phyloP scores from a whole-genome alignment of 2,329 filamentous ascomycete genomes.

The Colletotrichum sp. region DNA sequence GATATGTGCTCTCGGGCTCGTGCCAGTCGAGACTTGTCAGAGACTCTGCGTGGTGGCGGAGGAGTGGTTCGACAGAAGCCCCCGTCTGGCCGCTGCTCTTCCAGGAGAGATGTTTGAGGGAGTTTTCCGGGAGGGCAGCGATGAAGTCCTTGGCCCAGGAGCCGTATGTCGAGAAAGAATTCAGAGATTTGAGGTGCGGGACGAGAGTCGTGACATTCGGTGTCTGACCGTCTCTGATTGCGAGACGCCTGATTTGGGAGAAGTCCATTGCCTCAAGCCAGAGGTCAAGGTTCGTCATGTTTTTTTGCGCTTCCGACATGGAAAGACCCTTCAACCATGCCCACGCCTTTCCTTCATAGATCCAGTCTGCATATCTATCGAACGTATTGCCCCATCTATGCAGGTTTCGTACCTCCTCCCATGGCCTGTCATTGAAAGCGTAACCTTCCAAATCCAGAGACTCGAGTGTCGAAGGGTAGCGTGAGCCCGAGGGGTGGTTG shows the following conservation, averaged over 20 bases:
- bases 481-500: not conserved
- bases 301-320: not conserved
- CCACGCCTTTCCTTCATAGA: not conserved
- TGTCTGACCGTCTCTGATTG: not conserved
- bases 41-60: not conserved
- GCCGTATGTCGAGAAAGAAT: not conserved
- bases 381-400: not conserved
- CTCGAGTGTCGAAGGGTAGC: not conserved
- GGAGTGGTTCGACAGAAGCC: not conserved
- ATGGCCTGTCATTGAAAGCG: not conserved
- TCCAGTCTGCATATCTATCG: not conserved
- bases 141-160: not conserved
- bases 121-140: not conserved
- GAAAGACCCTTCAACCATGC: not conserved
- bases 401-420: not conserved
- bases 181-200: not conserved
- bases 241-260: not conserved
- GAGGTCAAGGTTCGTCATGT: conserved; percentile 7
- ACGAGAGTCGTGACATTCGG: not conserved
- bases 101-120: conserved; percentile 6
- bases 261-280: conserved; percentile 12
- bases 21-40: conserved; percentile 4
- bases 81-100: not conserved
- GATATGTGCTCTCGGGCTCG: not conserved
- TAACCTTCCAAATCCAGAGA: conserved; percentile 9